A percentile compares a stretch with the other conserved stretches of the same genome.
These are phyloP conservation scores for Aquanectria penicillioides DNA, from an alignment of 2,329 filamentous ascomycete genomes.

Conservation along the genomic window DNA sequence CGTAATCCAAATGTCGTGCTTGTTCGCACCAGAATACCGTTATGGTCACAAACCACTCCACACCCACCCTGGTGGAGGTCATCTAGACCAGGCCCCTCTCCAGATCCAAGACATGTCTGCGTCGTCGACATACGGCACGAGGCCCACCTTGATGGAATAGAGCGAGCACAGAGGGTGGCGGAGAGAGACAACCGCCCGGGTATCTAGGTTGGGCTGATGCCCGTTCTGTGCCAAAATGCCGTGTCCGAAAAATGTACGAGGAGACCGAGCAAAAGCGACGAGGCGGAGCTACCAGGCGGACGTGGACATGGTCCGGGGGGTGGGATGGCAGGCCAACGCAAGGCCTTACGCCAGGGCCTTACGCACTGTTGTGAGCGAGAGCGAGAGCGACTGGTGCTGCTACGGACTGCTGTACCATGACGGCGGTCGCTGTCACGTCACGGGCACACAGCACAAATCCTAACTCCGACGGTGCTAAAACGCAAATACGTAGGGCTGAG, in stretches of 20 bases:
- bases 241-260: too few species aligned
- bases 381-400: too few species aligned
- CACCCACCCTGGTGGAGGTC: background rate
- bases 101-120: conserved; percentile 18
- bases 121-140: conserved; percentile 10
- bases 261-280: background rate
- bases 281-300: background rate
- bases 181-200: background rate
- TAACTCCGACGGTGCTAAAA: background rate
- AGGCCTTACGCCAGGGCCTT: background rate
- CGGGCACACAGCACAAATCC: too few species aligned
- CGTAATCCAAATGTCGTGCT: too few species aligned
- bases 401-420: too few species aligned
- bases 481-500: conserved; percentile 23
- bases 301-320: too few species aligned
- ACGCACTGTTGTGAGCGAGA: too few species aligned
- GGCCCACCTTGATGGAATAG: conserved; percentile 12
- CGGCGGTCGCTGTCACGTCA: too few species aligned
- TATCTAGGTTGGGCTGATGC: too few species aligned
- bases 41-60: too few species aligned
- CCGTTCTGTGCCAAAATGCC: too few species aligned
- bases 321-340: background rate
- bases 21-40: too few species aligned
- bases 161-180: background rate
- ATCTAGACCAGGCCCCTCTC: conserved; percentile 7